Evolutionary conservation across 1,284 basidiomycete genomes (phyloP).

Genomic region (Sparassis latifolia): DNA sequence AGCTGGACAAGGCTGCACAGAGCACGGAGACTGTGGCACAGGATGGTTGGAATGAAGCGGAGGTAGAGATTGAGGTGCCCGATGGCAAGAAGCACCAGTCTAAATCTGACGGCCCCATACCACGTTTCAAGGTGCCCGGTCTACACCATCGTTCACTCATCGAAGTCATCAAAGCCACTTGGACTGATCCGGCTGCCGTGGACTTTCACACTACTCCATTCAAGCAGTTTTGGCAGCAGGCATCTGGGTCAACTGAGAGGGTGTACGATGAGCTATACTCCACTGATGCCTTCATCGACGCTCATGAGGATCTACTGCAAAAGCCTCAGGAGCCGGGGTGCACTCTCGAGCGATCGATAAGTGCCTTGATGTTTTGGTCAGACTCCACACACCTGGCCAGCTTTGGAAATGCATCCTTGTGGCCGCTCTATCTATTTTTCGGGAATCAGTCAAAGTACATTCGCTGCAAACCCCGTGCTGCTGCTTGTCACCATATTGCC

Average conservation of each 20-base stretch:
- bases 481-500: constrained; percentile 18
- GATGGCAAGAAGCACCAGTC: neutral
- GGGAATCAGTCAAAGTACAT: constrained; percentile 20
- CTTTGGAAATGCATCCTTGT: constrained; percentile 10
- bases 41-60: constrained; percentile 20
- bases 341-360: neutral
- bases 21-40: neutral
- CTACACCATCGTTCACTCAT: constrained; percentile 11
- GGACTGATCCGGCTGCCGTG: neutral
- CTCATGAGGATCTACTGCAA: constrained; percentile 5
- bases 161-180: neutral
- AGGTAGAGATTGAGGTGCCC: constrained; percentile 20
- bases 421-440: constrained; percentile 7
- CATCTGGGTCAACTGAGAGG: neutral
- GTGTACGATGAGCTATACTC: constrained; percentile 13
- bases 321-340: constrained; percentile 1
- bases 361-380: constrained; percentile 12
- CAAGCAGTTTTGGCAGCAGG: constrained; percentile 3
- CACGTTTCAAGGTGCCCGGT: constrained; percentile 18
- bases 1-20: constrained; percentile 10
- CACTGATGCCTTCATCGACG: constrained; percentile 11
- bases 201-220: constrained; percentile 5
- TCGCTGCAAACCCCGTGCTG: constrained; percentile 9
- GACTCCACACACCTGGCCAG: constrained; percentile 14
- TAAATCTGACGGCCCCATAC: constrained; percentile 14